Percentiles rank a stretch among this genome's conserved stretches.
Evolutionary conservation across 352 stramenopile genomes (phyloP).

Genomic region (Phytopythium montanum): DNA sequence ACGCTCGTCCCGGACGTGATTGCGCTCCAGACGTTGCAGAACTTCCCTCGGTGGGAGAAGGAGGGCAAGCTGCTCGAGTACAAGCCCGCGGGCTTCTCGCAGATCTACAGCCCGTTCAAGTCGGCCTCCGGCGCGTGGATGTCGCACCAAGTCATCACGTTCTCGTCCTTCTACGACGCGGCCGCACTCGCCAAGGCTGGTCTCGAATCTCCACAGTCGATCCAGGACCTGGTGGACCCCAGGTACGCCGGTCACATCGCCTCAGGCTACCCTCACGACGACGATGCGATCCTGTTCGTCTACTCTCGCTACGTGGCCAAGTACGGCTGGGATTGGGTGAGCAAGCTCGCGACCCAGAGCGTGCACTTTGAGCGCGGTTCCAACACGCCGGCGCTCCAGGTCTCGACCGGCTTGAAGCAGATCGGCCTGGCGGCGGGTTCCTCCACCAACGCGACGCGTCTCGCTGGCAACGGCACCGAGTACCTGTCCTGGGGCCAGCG

Average conservation of each 20-base stretch:
- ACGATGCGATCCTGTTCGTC: slow-evolving; percentile 47
- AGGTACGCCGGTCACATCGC: slow-evolving; percentile 35
- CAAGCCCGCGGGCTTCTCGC: slow-evolving; percentile 48
- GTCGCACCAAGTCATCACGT: slow-evolving; percentile 34
- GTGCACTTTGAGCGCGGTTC: slow-evolving; percentile 17
- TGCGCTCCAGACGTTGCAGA: slow-evolving; percentile 47
- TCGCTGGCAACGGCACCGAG: slow-evolving; percentile 15
- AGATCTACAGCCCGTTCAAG: slow-evolving; percentile 47
- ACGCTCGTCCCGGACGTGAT: slow-evolving; percentile 37
- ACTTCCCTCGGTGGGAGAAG: slow-evolving; percentile 43
- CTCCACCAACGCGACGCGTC: slow-evolving; percentile 7
- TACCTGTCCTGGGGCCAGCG: slow-evolving; percentile 29
- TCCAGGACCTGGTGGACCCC: slow-evolving; percentile 26
- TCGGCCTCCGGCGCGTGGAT: slow-evolving; percentile 28
- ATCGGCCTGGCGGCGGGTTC: slow-evolving; percentile 17
- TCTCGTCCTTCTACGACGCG: slow-evolving; percentile 39
- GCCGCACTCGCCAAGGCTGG: slow-evolving; percentile 6
- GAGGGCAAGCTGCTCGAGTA: slow-evolving; percentile 45
- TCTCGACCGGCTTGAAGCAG: slow-evolving; percentile 11
- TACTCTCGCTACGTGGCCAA: slow-evolving; percentile 41
- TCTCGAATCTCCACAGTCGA: slow-evolving; percentile 14
- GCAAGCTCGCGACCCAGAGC: slow-evolving; percentile 19
- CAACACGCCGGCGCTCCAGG: slow-evolving; percentile 9
- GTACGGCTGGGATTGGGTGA: slow-evolving; percentile 27
- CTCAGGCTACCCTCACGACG: slow-evolving; percentile 45